Percentiles rank a stretch among this genome's conserved stretches.
These are phyloP conservation scores for Allomyces javanicus DNA, from an alignment of 192 early-diverging fungal genomes.

Conservation along the genomic window DNA sequence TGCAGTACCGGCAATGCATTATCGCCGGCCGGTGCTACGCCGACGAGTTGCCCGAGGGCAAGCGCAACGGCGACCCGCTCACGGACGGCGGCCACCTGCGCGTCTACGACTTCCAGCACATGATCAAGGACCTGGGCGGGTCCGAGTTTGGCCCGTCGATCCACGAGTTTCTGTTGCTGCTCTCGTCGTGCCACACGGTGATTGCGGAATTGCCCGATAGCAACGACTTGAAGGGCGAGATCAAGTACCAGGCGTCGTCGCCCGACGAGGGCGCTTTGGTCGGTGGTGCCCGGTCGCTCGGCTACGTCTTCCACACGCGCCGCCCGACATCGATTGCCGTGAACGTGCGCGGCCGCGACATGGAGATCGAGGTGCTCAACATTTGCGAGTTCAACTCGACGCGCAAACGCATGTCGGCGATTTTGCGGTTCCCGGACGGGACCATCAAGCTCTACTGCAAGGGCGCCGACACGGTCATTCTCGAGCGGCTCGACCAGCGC, in stretches of 20 bases:
- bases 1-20: constrained; percentile 74
- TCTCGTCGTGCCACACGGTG: constrained; percentile 93
- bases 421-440: constrained; percentile 73
- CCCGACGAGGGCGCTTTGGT: constrained; percentile 92
- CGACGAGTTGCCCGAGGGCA: constrained; percentile 73
- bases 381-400: constrained; percentile 98
- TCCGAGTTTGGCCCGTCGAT: constrained; percentile 45
- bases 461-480: constrained; percentile 93
- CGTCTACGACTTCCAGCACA: constrained; percentile 30
- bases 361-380: constrained; percentile 81
- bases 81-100: constrained; percentile 45
- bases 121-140: constrained; percentile 14
- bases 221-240: constrained; percentile 11
- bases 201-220: constrained; percentile 60
- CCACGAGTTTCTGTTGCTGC: constrained; percentile 71
- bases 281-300: constrained; percentile 50
- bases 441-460: constrained; percentile 81
- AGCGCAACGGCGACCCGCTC: constrained; percentile 37
- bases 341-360: constrained; percentile 14
- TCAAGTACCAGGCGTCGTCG: constrained; percentile 61
- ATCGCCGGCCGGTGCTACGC: constrained; percentile 85
- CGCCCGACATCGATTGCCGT: constrained; percentile 32
- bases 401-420: constrained; percentile 89
- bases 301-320: constrained; percentile 33
- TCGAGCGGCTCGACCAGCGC: constrained; percentile 56